Evolutionary conservation across 352 stramenopile species (phyloP).

Genomic region (Thraustotheca clavata): DNA sequence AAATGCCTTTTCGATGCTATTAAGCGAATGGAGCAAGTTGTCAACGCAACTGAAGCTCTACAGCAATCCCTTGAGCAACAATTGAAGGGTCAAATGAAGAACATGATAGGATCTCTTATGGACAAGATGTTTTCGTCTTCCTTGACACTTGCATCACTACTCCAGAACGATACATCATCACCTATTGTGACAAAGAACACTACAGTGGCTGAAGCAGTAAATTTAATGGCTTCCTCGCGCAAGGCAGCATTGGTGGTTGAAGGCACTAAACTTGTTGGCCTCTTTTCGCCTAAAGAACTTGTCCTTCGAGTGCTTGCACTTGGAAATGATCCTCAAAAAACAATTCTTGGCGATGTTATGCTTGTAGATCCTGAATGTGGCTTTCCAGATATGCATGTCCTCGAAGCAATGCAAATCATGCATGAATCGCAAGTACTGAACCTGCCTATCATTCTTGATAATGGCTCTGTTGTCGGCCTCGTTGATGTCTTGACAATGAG

Average conservation of each 20-base stretch:
- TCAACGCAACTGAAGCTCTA: constrained; percentile 71
- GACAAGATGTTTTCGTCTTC: constrained; percentile 58
- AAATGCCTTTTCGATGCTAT: constrained; percentile 99
- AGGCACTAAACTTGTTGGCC: constrained; percentile 83
- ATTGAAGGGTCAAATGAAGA: constrained; percentile 1
- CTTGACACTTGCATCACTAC: constrained; percentile 73
- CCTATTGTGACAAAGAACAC: constrained; percentile 33
- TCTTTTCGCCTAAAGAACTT: constrained; percentile 97
- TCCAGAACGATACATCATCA: constrained; percentile 51
- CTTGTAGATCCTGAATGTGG: constrained; percentile 76
- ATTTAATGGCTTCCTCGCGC: constrained; percentile 63
- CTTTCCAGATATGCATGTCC: constrained; percentile 51
- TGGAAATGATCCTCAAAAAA: constrained; percentile 82
- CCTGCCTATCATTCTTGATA: constrained; percentile 59
- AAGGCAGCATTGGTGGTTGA: constrained; percentile 92
- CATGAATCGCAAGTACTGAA: constrained; percentile 79
- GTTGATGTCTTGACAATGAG: constrained; percentile 80
- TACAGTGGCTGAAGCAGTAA: constrained; percentile 62
- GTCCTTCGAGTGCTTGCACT: constrained; percentile 93
- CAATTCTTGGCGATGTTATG: constrained; percentile 88
- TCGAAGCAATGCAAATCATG: constrained; percentile 85
- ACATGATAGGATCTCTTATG: constrained; percentile 67
- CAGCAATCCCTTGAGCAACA: constrained; percentile 77
- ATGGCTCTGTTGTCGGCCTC: constrained; percentile 56
- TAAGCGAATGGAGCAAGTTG: constrained; percentile 90